A percentile compares a stretch with the other conserved stretches of the same genome.
Evolutionary conservation across 1,284 basidiomycete genomes (phyloP).

Genomic region (Ganoderma resinaceum): DNA sequence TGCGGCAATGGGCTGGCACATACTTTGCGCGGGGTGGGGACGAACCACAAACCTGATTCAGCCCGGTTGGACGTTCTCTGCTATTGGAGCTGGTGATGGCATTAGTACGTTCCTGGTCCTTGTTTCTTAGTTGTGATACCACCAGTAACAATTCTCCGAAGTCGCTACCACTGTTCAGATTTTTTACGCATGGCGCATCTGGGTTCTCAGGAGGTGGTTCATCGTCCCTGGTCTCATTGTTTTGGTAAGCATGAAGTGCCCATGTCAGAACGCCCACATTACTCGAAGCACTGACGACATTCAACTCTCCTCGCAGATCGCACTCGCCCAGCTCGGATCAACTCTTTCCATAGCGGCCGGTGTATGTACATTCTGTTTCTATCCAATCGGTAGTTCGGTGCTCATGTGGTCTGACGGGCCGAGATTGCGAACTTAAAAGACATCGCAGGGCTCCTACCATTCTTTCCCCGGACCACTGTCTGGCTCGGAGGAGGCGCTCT

Average conservation of each 20-base stretch:
- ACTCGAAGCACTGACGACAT: not conserved
- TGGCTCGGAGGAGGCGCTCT: conserved; percentile 18
- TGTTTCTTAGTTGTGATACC: not conserved
- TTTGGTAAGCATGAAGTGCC: not conserved
- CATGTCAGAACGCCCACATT: not conserved
- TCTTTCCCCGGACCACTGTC: conserved; percentile 13
- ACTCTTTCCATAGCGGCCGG: conserved; percentile 16
- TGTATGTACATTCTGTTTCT: not conserved
- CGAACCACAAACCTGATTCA: conserved; percentile 14
- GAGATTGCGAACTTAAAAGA: conserved; percentile 9
- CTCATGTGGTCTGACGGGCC: not conserved
- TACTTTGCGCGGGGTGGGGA: conserved; percentile 20
- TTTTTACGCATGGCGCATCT: conserved; percentile 32
- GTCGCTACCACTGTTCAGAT: conserved; percentile 28
- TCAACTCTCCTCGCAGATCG: conserved; percentile 1
- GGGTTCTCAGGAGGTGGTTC: conserved; percentile 23
- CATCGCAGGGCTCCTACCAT: conserved; percentile 11
- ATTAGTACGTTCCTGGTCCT: conserved; percentile 12
- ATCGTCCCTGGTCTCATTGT: conserved; percentile 19
- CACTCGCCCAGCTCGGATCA: conserved; percentile 10
- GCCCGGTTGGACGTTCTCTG: conserved; percentile 25
- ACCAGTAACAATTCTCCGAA: not conserved
- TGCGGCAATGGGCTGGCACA: conserved; percentile 19
- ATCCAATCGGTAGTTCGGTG: no score
- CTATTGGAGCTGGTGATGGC: conserved; percentile 18